Percentiles rank a stretch among this genome's conserved stretches.
phyloP scores from a whole-genome alignment of 345 rosid species.

The Luvunga scandens region DNA sequence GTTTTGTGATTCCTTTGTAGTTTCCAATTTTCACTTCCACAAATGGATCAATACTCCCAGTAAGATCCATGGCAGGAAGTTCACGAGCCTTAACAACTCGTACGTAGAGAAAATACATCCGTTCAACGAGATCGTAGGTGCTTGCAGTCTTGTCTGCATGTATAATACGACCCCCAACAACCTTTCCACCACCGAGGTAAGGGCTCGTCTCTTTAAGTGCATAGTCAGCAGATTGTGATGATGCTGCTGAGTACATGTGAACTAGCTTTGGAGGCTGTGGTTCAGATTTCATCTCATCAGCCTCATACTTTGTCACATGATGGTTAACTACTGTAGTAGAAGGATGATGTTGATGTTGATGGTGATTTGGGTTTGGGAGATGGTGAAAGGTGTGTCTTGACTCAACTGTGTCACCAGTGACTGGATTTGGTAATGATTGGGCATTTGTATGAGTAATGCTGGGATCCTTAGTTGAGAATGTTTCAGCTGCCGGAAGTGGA shows the following conservation, averaged over 20 bases:
- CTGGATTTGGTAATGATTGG: slow-evolving; percentile 10
- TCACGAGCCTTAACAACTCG: slow-evolving; percentile 97
- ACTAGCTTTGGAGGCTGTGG: slow-evolving; percentile 66
- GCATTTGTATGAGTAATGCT: slow-evolving; percentile 17
- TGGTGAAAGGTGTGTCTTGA: slow-evolving; percentile 69
- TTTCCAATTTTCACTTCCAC: slow-evolving; percentile 93
- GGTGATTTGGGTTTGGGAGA: slow-evolving; percentile 67
- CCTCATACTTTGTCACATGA: slow-evolving; percentile 57
- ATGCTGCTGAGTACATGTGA: slow-evolving; percentile 59
- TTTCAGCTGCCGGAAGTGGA: slow-evolving; percentile 36
- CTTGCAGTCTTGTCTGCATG: slow-evolving; percentile 75
- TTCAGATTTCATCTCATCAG: slow-evolving; percentile 67
- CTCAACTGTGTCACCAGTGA: slow-evolving; percentile 25
- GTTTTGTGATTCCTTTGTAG: slow-evolving; percentile 87
- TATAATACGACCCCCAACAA: slow-evolving; percentile 83
- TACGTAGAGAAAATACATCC: slow-evolving; percentile 91
- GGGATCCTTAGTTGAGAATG: slow-evolving; percentile 22
- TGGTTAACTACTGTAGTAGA: slow-evolving; percentile 45
- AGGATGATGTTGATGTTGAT: slow-evolving; percentile 45
- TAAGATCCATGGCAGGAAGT: slow-evolving; percentile 81
- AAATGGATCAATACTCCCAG: slow-evolving; percentile 93
- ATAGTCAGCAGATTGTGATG: slow-evolving; percentile 75
- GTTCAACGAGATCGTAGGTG: slow-evolving; percentile 97
- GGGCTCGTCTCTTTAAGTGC: slow-evolving; percentile 94
- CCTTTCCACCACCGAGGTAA: slow-evolving; percentile 87